A percentile compares a stretch with the other conserved stretches of the same genome.
These are phyloP conservation scores for Thelonectria discophora DNA, from an alignment of 2,329 filamentous ascomycete species.

Conservation along the genomic window DNA sequence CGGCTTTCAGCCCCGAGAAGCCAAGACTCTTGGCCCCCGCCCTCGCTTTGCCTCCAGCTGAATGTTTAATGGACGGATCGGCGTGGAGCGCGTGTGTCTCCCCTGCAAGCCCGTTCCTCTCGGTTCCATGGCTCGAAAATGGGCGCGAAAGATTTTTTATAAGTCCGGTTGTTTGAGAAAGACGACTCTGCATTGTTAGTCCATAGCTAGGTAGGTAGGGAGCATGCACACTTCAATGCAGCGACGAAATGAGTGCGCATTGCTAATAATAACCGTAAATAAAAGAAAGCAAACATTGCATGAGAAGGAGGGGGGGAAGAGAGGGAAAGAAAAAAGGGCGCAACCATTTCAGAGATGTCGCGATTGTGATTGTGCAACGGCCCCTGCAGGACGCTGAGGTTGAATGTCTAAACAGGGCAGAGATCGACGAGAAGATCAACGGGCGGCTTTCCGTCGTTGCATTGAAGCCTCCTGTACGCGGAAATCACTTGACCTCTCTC, in stretches of 20 bases:
- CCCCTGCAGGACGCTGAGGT: slow-evolving; percentile 7
- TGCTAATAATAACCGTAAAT: background rate
- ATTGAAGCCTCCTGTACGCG: no score
- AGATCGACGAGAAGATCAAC: slow-evolving; percentile 2
- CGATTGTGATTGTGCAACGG: slow-evolving; percentile 1
- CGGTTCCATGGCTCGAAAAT: background rate
- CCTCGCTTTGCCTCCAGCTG: no score
- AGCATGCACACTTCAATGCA: no score
- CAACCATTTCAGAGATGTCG: background rate
- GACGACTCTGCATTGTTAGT: background rate
- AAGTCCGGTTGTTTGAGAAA: background rate
- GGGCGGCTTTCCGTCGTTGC: no score
- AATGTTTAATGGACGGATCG: background rate
- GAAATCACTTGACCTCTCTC: background rate
- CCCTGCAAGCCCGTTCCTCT: background rate
- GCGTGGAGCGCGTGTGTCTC: background rate
- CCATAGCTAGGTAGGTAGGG: no score
- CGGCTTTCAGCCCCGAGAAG: slow-evolving; percentile 8
- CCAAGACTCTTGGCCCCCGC: background rate
- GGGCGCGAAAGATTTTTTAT: background rate
- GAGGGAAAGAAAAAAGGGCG: background rate
- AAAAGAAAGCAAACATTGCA: background rate
- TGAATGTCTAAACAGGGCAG: background rate
- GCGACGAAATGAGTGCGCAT: no score
- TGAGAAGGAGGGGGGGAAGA: no score